Evolutionary conservation across 164 flowering plant species (phyloP).

Genomic region (Stephania japonica): DNA sequence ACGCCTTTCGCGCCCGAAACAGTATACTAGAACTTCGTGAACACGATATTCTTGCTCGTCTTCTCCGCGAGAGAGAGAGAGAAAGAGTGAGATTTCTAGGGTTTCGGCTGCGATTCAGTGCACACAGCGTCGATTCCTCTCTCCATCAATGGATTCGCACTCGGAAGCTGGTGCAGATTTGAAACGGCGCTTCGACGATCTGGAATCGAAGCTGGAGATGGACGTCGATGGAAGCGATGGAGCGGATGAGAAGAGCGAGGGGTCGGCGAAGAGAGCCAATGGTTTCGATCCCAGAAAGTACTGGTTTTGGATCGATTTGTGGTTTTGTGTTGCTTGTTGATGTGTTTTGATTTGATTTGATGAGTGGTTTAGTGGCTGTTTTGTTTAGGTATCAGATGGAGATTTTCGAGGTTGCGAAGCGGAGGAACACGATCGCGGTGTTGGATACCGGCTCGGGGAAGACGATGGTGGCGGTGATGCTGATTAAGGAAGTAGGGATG

Average conservation of each 20-base stretch:
- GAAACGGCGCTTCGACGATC: conserved; percentile 24
- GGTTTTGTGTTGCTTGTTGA: background rate
- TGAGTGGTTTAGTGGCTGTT: background rate
- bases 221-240: background rate
- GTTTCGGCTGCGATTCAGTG: too few species aligned
- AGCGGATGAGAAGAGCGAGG: conserved; percentile 2
- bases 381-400: conserved; percentile 51
- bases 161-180: conserved; percentile 8
- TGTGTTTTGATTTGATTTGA: background rate
- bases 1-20: too few species aligned
- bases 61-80: too few species aligned
- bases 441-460: conserved; percentile 78
- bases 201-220: conserved; percentile 10
- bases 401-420: conserved; percentile 58
- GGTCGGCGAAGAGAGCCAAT: background rate
- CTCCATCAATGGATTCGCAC: background rate
- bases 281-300: conserved; percentile 34
- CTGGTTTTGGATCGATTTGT: background rate
- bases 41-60: too few species aligned
- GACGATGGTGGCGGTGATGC: conserved; percentile 70
- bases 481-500: conserved; percentile 46
- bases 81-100: too few species aligned
- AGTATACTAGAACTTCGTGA: too few species aligned
- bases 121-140: too few species aligned
- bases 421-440: conserved; percentile 73